phyloP scores from a whole-genome alignment of 805 yeast species.

The Dipodascopsis uninucleata region DNA sequence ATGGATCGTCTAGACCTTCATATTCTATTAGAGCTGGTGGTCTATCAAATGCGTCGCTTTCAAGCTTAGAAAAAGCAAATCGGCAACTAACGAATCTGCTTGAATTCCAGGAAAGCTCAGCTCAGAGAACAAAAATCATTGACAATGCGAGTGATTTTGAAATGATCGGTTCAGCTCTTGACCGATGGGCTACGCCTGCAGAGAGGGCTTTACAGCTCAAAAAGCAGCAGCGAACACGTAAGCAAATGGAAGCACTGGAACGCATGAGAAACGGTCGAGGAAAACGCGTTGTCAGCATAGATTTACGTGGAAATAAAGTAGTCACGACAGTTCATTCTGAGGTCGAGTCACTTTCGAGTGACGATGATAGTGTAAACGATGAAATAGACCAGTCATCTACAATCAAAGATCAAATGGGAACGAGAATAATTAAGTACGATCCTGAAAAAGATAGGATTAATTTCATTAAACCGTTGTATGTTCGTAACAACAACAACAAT shows the following conservation, averaged over 20 bases:
- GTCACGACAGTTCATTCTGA: conserved; percentile 47
- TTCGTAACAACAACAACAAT: too few relatives aligned
- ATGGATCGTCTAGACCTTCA: conserved; percentile 9
- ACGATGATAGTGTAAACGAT: conserved; percentile 32
- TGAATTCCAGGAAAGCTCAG: conserved; percentile 78
- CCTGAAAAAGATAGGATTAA: conserved; percentile 11
- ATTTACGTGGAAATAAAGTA: conserved; percentile 77
- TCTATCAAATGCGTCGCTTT: conserved; percentile 11
- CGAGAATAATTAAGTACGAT: conserved; percentile 6
- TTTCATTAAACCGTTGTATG: conserved; percentile 18
- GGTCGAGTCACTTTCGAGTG: conserved; percentile 32
- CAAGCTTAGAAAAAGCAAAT: conserved; percentile 57
- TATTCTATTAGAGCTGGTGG: conserved; percentile 24
- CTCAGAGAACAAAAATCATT: conserved; percentile 85
- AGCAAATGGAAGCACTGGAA: conserved; percentile 60
- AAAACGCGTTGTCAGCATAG: conserved; percentile 68
- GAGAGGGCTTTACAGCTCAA: conserved; percentile 86
- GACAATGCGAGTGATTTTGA: conserved; percentile 91
- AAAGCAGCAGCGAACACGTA: conserved; percentile 71
- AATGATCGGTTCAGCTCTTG: conserved; percentile 50
- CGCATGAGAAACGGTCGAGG: conserved; percentile 67
- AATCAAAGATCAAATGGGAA: conserved; percentile 9
- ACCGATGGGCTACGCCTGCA: conserved; percentile 76
- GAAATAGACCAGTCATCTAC: neutral
- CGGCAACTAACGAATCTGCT: conserved; percentile 68